phyloP scores from a whole-genome alignment of 2,329 filamentous ascomycete genomes.

The Diplodia corticola region DNA sequence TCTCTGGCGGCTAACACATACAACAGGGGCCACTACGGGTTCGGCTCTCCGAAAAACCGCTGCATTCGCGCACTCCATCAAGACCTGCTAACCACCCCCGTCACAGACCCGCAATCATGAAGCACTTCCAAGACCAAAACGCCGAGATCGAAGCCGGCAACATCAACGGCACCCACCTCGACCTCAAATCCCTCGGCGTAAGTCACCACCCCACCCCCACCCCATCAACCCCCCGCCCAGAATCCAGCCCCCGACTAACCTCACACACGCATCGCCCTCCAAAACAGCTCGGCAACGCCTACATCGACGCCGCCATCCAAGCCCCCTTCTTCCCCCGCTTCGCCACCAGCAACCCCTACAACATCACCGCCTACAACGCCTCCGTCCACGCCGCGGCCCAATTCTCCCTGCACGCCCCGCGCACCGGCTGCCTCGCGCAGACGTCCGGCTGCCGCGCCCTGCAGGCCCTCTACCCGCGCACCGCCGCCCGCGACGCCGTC shows the following conservation, averaged over 20 bases:
- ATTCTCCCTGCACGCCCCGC: slow-evolving; percentile 40
- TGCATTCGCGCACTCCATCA: no score
- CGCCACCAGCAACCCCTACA: slow-evolving; percentile 58
- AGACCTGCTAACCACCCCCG: not conserved
- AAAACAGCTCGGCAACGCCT: slow-evolving; percentile 55
- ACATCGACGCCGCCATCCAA: slow-evolving; percentile 53
- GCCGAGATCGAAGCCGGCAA: slow-evolving; percentile 52
- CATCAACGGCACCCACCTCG: slow-evolving; percentile 49
- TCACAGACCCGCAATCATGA: slow-evolving; percentile 56
- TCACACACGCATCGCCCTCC: no score
- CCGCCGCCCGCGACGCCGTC: not conserved
- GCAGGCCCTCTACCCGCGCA: slow-evolving; percentile 38
- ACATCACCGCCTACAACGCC: slow-evolving; percentile 50
- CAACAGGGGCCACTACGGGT: slow-evolving; percentile 50
- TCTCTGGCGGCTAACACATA: not conserved
- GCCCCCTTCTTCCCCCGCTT: slow-evolving; percentile 50
- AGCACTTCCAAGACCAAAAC: slow-evolving; percentile 59
- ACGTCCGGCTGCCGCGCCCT: slow-evolving; percentile 50
- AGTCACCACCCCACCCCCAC: slow-evolving; percentile 30
- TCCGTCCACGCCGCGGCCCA: slow-evolving; percentile 47
- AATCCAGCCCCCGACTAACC: not conserved
- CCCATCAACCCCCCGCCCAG: not conserved
- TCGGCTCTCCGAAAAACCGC: not conserved
- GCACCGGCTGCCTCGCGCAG: slow-evolving; percentile 56
- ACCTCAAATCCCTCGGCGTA: slow-evolving; percentile 56